phyloP scores from a whole-genome alignment of 2,329 filamentous ascomycete genomes.

The Aspergillus brunneoviolaceus region DNA sequence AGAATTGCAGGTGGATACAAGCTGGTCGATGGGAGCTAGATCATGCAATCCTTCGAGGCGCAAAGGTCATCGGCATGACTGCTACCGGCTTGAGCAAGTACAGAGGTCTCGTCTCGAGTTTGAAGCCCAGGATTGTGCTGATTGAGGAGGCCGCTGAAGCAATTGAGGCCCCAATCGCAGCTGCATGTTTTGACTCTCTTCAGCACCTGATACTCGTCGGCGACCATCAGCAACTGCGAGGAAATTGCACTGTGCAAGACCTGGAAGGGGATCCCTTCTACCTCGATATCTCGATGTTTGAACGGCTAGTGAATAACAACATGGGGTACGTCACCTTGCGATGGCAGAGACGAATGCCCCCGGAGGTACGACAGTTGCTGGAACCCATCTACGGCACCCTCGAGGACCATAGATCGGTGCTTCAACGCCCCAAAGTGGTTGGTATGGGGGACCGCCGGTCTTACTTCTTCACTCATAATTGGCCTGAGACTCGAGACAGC shows the following conservation, averaged over 20 bases:
- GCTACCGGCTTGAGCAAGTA: constrained; percentile 83
- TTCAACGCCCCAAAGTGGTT: constrained; percentile 53
- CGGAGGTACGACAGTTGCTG: constrained; percentile 63
- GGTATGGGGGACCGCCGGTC: constrained; percentile 63
- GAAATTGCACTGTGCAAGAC: constrained; percentile 60
- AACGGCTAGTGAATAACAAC: constrained; percentile 67
- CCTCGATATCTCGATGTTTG: constrained; percentile 75
- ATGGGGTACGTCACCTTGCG: constrained; percentile 65
- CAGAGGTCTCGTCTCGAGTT: constrained; percentile 63
- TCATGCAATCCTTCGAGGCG: constrained; percentile 59
- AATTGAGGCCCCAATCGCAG: constrained; percentile 57
- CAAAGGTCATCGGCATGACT: constrained; percentile 66
- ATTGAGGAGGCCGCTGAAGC: constrained; percentile 82
- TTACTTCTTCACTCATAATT: constrained; percentile 65
- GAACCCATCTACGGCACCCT: constrained; percentile 61
- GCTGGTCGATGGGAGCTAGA: constrained; percentile 61
- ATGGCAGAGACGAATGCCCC: constrained; percentile 71
- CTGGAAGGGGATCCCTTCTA: constrained; percentile 62
- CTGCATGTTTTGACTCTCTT: constrained; percentile 60
- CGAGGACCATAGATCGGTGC: constrained; percentile 59
- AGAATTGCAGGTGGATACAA: constrained; percentile 53
- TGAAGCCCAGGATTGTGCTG: constrained; percentile 67
- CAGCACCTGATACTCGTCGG: constrained; percentile 70
- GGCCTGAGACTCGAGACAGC: constrained; percentile 63
- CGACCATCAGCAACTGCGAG: constrained; percentile 77